Conservation (phyloP, 2,329 filamentous ascomycete genomes). For the Lachnellula subtilissima region DNA sequence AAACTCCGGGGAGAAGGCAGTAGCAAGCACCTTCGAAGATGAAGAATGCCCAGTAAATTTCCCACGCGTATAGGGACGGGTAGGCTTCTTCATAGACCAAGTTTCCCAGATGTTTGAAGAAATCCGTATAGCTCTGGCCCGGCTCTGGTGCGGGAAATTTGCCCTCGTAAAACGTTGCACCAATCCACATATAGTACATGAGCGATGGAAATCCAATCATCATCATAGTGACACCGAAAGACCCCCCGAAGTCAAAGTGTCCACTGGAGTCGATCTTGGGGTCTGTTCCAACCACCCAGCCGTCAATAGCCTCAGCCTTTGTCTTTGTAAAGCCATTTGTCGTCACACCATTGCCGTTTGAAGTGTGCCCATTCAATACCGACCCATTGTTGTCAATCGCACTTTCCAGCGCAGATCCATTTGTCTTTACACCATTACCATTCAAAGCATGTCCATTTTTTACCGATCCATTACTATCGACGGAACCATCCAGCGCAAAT, state of each 20-base stretch:
- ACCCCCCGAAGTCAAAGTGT: constrained; percentile 81
- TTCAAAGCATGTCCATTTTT: constrained; percentile 3
- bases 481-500: constrained; percentile 1
- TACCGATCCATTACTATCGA: constrained; percentile 14
- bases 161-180: constrained; percentile 86
- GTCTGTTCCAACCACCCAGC: constrained; percentile 56
- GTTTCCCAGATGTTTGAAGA: constrained; percentile 63
- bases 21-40: constrained; percentile 80
- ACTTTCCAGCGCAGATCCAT: constrained; percentile 4
- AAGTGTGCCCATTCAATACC: constrained; percentile 10
- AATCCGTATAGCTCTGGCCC: constrained; percentile 66
- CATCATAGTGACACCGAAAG: constrained; percentile 71
- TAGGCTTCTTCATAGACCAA: constrained; percentile 81
- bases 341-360: background rate
- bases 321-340: constrained; percentile 6
- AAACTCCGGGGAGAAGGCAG: constrained; percentile 80
- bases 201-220: constrained; percentile 91
- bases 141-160: constrained; percentile 64
- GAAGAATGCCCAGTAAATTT: constrained; percentile 93
- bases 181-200: constrained; percentile 99
- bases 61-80: constrained; percentile 77
- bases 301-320: constrained; percentile 39
- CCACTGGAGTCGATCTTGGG: constrained; percentile 60
- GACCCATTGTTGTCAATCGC: constrained; percentile 14
- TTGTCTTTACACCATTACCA: background rate